Percentiles rank a stretch among this genome's conserved stretches.
These are phyloP conservation scores for Esteya vermicola DNA, from an alignment of 2,329 filamentous ascomycete species.

Conservation along the genomic window DNA sequence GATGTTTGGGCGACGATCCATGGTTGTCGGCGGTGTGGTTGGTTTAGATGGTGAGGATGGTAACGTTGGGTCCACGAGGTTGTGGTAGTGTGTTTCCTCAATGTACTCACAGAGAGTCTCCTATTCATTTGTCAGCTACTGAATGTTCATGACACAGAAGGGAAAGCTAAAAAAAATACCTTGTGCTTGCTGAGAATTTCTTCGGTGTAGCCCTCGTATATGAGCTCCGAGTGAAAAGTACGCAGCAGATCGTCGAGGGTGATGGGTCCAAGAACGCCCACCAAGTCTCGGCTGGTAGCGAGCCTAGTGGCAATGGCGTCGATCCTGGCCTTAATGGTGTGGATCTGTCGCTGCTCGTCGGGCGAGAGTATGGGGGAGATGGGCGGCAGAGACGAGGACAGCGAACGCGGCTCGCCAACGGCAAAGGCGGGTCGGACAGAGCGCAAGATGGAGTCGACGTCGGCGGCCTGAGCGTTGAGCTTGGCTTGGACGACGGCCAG, in stretches of 20 bases:
- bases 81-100: neutral
- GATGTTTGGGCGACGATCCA: constrained; percentile 21
- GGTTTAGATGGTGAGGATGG: constrained; percentile 6
- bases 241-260: constrained; percentile 39
- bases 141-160: neutral
- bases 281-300: constrained; percentile 22
- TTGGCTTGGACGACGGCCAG: constrained; percentile 29
- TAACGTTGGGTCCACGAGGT: neutral
- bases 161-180: constrained; percentile 20
- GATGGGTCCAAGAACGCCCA: constrained; percentile 1
- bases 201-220: constrained; percentile 41
- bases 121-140: neutral
- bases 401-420: constrained; percentile 18
- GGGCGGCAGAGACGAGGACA: neutral
- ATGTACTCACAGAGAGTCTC: neutral
- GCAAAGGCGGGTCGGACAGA: constrained; percentile 38
- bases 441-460: constrained; percentile 41
- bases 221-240: constrained; percentile 42
- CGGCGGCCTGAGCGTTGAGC: constrained; percentile 36
- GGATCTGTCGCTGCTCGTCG: constrained; percentile 26
- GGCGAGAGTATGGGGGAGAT: constrained; percentile 13
- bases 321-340: constrained; percentile 45
- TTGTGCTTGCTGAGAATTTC: constrained; percentile 42
- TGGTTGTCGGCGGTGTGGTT: constrained; percentile 36
- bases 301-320: constrained; percentile 40